Base-by-base conservation (phyloP, 2,329 filamentous ascomycete genomes). In the Alternaria burnsii region DNA sequence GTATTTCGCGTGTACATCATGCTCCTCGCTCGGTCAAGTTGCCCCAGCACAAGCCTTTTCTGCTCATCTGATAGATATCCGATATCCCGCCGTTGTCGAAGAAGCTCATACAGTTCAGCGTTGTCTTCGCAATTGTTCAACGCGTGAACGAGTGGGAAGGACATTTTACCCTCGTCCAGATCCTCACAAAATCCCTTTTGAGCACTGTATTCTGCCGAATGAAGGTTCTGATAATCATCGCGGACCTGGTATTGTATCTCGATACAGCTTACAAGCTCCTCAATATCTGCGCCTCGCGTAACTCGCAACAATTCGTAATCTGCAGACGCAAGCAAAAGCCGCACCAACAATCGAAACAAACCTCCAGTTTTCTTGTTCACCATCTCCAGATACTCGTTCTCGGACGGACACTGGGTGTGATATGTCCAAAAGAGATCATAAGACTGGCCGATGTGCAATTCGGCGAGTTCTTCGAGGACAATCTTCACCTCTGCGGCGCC, bases 121-220 rank as follows among this genome's bases (percentile, higher is more conserved):
- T 24, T 24, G 24, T 24, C 24, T 24, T 24, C 18, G 20, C 14
- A 56, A 28, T 28, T 26, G 7, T n/a, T 56, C 34, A 51, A 12
- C 1, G 54, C 36, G 7, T 60, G 52, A 4, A 56, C 20, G 2
- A 60, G 11, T 5, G 53, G 58, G 11, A 51, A 52, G 4, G 91
- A 94, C 81, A 97, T 97, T 83, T 97, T 97, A 63, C 93, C 94
- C 81, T 97, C 94, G 1, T 92, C 96, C 72, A 97, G 80, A 78
- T 97, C 94, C 81, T 97, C 93, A 77, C 91, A 95, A 69, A 95
- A 86, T 44, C 93, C 94, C 82, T 97, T 97, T 79, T 95, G 94
- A 67, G 89, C 83, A 43, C 88, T 89, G 82, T 96, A 97, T 71
- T 68, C 72, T 3, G 74, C 36, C 8, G 55, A 58, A 55, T 72